Percentiles rank a stretch among this genome's conserved stretches.
phyloP scores from a whole-genome alignment of 164 flowering plant species.

The Umbellularia californica region DNA sequence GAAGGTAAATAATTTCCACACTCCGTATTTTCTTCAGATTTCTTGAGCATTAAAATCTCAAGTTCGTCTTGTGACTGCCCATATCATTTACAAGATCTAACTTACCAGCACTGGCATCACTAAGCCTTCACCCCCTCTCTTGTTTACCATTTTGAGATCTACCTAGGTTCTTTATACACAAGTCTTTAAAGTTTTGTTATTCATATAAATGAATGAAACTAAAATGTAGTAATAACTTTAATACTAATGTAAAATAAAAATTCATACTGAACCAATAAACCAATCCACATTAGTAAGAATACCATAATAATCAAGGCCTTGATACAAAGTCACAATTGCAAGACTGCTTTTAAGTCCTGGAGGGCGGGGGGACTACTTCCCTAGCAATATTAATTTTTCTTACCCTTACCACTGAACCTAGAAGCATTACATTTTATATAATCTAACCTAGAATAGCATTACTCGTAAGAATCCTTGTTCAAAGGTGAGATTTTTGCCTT shows the following conservation, averaged over 20 bases:
- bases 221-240: no score
- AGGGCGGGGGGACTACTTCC: neutral
- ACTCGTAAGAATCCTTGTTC: no score
- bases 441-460: no score
- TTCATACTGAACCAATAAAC: neutral
- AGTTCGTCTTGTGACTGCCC: neutral
- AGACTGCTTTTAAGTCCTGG: neutral
- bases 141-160: neutral
- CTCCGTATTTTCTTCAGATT: neutral
- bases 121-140: no score
- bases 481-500: no score
- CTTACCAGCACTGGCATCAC: no score
- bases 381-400: no score
- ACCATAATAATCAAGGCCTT: neutral
- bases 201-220: neutral
- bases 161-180: neutral
- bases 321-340: neutral
- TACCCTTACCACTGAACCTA: no score
- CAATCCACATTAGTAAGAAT: neutral
- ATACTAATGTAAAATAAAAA: no score
- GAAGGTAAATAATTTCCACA: neutral
- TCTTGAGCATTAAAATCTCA: neutral
- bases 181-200: neutral
- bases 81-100: neutral
- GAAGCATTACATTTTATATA: no score